Evolutionary conservation across 495 filamentous ascomycete genomes (phyloP), one percentile per base, ranked within the genome.

Genomic region (Lasiosphaeriaceae sp.): DNA sequence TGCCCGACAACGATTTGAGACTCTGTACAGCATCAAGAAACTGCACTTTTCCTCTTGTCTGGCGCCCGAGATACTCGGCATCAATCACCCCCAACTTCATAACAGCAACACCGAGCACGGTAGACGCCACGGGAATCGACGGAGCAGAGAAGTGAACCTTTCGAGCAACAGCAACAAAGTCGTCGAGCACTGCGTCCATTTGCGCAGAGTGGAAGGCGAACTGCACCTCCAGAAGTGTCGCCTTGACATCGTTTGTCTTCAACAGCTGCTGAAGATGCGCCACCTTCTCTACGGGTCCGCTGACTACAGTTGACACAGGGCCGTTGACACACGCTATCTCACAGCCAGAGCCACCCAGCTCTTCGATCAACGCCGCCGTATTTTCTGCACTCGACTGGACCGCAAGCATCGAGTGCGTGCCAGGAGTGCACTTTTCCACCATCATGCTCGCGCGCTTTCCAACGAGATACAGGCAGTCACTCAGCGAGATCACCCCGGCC

Each of bases 401-500:
- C 6, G 75, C 73, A 31, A 83, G 51, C 82, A 83, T 85, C 11
- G 72, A 73, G 47, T 88, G 86, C 2, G 80, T 85, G 48, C 83
- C 77, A n/a, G 75, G 65, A 24, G 74, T 75, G 71, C 85, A 89
- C 54, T 82, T 74, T 29, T 78, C 71, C 17, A 80, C 76, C 17
- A 90, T 71, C n/a, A 90, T 70, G 59, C 80, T 76, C n/a, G 89
- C 88, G 44, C 89, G 78, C 37, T 77, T 74, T 14, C 87, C 88
- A 52, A 87, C 83, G 14, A 90, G 74, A 58, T 83, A 84, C 52
- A 92, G 78, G 24, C 83, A 81, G 62, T 90, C 86, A 44, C 75
- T 74, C n/a, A 77, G 79, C 2, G 82, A 84, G 6, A 92, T 63
- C 16, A 90, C 81, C 35, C 86, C 89, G 8, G 88, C 80, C 39